These are phyloP conservation scores for Trichomonascaceae sp. DNA, from an alignment of 1,139 yeast genomes.

Conservation along the genomic window DNA sequence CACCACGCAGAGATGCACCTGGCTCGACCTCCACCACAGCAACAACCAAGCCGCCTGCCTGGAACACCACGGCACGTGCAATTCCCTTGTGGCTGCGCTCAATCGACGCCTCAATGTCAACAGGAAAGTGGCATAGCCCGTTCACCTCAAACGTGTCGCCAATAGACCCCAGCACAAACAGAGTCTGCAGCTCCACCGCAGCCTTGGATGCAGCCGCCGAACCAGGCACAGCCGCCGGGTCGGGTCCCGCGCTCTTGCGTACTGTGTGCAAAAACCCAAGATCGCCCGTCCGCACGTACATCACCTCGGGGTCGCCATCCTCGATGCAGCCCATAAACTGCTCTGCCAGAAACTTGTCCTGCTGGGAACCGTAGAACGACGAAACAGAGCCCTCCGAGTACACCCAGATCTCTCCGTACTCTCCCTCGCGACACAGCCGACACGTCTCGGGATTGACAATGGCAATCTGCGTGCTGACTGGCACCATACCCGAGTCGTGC, in stretches of 20 bases:
- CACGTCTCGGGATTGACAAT: slow-evolving; percentile 91
- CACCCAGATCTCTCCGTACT: slow-evolving; percentile 96
- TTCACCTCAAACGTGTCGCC: slow-evolving; percentile 82
- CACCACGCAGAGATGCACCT: slow-evolving; percentile 9
- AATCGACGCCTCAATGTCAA: slow-evolving; percentile 68
- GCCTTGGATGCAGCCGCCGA: slow-evolving; percentile 13
- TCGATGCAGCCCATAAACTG: slow-evolving; percentile 46
- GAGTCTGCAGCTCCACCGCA: slow-evolving; percentile 53
- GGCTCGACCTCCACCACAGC: slow-evolving; percentile 55
- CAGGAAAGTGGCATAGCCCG: slow-evolving; percentile 86
- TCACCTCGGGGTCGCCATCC: slow-evolving; percentile 49
- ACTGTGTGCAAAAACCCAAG: slow-evolving; percentile 81
- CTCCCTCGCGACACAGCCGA: slow-evolving; percentile 74
- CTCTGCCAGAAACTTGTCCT: slow-evolving; percentile 29
- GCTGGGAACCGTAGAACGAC: slow-evolving; percentile 33
- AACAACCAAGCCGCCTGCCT: slow-evolving; percentile 72
- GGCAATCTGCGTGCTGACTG: slow-evolving; percentile 86
- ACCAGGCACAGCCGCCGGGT: no score
- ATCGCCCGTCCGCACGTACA: slow-evolving; percentile 83
- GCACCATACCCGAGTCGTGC: slow-evolving; percentile 94
- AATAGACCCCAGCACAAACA: slow-evolving; percentile 75
- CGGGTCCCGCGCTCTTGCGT: slow-evolving; percentile 26
- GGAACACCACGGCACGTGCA: slow-evolving; percentile 48
- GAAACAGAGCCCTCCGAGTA: slow-evolving; percentile 71
- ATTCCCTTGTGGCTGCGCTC: slow-evolving; percentile 53